These are phyloP conservation scores for Strobilomyces confusus DNA, from an alignment of 768 basidiomycete species.

Conservation along the genomic window DNA sequence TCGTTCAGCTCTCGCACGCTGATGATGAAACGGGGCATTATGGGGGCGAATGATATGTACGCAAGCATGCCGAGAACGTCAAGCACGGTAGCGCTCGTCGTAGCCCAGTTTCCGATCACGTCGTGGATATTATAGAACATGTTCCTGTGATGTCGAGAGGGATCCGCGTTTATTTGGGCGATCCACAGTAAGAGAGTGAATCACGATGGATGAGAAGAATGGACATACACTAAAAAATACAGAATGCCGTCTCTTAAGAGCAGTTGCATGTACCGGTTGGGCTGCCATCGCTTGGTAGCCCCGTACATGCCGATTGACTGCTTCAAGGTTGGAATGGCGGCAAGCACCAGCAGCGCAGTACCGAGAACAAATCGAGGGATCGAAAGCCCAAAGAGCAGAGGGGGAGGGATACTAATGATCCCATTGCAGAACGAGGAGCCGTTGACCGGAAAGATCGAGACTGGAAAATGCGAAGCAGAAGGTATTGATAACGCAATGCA, in stretches of 20 bases:
- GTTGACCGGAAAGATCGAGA: not conserved
- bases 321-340: not conserved
- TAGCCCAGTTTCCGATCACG: no score
- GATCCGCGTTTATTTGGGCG: no score
- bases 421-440: not conserved
- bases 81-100: no score
- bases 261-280: not conserved
- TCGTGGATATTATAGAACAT: no score
- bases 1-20: no score
- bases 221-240: not conserved
- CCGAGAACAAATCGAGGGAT: not conserved
- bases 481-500: not conserved
- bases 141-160: no score
- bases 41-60: no score
- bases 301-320: not conserved
- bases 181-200: no score
- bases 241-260: not conserved
- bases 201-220: no score
- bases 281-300: not conserved
- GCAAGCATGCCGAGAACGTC: no score
- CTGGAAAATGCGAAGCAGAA: not conserved
- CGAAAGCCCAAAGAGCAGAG: not conserved
- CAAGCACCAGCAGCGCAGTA: not conserved
- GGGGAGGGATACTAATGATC: not conserved
- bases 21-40: no score